phyloP scores from a whole-genome alignment of 768 basidiomycete genomes.

The Termitomyces sp. region DNA sequence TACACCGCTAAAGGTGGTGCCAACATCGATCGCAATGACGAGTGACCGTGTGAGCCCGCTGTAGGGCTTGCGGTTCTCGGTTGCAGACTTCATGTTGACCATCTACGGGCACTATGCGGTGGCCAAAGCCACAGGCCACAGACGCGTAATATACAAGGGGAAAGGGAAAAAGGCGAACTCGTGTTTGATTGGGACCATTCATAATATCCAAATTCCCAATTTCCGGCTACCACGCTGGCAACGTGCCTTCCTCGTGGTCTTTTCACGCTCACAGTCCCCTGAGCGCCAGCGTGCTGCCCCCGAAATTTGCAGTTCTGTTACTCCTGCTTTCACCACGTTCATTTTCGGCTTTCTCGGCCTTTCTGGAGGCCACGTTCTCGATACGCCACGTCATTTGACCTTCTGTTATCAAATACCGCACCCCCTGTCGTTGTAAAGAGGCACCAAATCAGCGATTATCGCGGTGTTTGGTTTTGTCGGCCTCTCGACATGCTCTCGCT shows the following conservation, averaged over 20 bases:
- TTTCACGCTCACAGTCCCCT: background rate
- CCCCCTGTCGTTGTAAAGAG: slow-evolving; percentile 13
- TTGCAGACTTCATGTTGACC: slow-evolving; percentile 18
- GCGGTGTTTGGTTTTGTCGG: slow-evolving; percentile 30
- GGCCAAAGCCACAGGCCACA: slow-evolving; percentile 5
- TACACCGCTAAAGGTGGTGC: slow-evolving; percentile 79
- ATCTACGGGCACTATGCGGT: slow-evolving; percentile 3
- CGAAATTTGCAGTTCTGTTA: background rate
- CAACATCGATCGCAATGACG: slow-evolving; percentile 76
- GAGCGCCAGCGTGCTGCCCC: background rate
- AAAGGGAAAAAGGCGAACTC: slow-evolving; percentile 8
- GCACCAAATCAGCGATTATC: slow-evolving; percentile 30
- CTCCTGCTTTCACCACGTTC: background rate
- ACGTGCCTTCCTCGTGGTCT: slow-evolving; percentile 7
- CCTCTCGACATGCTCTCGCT: slow-evolving; percentile 35
- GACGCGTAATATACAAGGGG: slow-evolving; percentile 8
- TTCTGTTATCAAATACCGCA: slow-evolving; percentile 12
- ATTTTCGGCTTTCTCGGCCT: slow-evolving; percentile 9
- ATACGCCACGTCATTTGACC: slow-evolving; percentile 10
- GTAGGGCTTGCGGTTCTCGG: slow-evolving; percentile 71
- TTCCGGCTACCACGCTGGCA: slow-evolving; percentile 10
- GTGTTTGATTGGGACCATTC: slow-evolving; percentile 16
- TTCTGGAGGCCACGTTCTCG: slow-evolving; percentile 9
- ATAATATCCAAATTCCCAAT: slow-evolving; percentile 3
- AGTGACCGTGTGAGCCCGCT: slow-evolving; percentile 56